Percentiles rank a stretch among this genome's conserved stretches.
Evolutionary conservation across 2,329 filamentous ascomycete genomes (phyloP).

Genomic region (Fusarium sp.): DNA sequence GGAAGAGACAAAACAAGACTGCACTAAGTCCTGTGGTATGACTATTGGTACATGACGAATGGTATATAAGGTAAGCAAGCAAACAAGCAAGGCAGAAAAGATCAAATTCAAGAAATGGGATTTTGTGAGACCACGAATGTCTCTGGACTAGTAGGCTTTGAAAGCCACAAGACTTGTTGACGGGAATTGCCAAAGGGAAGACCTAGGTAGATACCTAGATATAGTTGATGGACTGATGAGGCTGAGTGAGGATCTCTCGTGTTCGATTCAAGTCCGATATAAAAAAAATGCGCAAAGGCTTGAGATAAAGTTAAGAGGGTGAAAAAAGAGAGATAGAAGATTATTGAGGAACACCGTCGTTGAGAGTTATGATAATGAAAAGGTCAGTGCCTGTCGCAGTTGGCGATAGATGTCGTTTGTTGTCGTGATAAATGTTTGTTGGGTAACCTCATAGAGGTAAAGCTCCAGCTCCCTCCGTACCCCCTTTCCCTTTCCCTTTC

Average conservation of each 20-base stretch:
- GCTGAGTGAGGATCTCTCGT: not conserved
- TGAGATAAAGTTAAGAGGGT: not conserved
- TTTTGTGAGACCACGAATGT: not conserved
- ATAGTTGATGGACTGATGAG: not conserved
- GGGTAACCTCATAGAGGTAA: not conserved
- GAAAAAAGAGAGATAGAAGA: not conserved
- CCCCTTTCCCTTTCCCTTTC: not conserved
- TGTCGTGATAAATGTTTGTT: conserved; percentile 20
- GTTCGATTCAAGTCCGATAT: not conserved
- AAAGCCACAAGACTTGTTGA: not conserved
- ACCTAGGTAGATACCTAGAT: not conserved
- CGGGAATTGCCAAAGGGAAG: conserved; percentile 9
- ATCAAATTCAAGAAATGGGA: not conserved
- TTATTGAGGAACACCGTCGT: not conserved
- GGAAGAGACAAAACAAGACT: conserved; percentile 15
- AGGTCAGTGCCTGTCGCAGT: not conserved
- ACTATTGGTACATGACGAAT: conserved; percentile 38
- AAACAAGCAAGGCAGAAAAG: not conserved
- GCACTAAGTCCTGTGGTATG: conserved; percentile 9
- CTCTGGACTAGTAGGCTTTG: not conserved
- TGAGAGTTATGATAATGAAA: not conserved
- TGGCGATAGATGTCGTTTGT: conserved; percentile 4
- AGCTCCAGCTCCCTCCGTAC: not conserved
- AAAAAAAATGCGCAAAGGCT: not conserved
- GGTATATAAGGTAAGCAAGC: conserved; percentile 27